Conservation (phyloP, 2,329 filamentous ascomycete species). For the Colletotrichum salicis region DNA sequence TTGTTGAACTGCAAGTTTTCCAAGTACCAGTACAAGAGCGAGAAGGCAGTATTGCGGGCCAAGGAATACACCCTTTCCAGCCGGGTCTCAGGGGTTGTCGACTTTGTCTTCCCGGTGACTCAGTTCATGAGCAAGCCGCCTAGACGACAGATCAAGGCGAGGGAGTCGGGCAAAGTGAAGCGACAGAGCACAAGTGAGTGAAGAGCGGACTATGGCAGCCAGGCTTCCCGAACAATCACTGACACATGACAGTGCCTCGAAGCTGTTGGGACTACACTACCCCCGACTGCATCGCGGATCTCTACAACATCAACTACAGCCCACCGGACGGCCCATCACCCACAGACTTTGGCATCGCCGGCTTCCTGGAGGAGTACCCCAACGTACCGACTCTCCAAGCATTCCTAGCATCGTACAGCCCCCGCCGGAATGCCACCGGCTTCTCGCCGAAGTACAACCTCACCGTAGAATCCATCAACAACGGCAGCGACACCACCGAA, state of each 20-base stretch:
- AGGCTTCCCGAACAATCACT: background rate
- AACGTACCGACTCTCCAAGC: conserved; percentile 4
- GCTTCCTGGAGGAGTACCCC: conserved; percentile 22
- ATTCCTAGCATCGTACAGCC: conserved; percentile 23
- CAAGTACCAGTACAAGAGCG: conserved; percentile 53
- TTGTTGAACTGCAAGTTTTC: conserved; percentile 54
- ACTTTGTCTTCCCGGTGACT: conserved; percentile 59
- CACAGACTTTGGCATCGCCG: conserved; percentile 20
- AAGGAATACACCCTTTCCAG: conserved; percentile 57
- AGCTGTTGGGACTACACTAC: conserved; percentile 41
- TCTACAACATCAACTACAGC: conserved; percentile 58
- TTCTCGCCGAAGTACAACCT: conserved; percentile 20
- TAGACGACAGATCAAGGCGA: conserved; percentile 42
- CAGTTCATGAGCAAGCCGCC: conserved; percentile 58
- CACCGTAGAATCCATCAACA: conserved; percentile 15
- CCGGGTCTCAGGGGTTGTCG: conserved; percentile 49
- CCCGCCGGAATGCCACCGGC: conserved; percentile 29
- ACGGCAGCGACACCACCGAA: background rate
- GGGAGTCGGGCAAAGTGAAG: conserved; percentile 19
- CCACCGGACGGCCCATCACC: conserved; percentile 13
- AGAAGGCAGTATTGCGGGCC: conserved; percentile 54
- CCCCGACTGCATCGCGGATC: conserved; percentile 53
- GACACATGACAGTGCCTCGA: background rate
- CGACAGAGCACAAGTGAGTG: background rate
- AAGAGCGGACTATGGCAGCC: background rate